Evolutionary conservation across 257 asterid genomes (phyloP).

Genomic region (Linderniella brevidens): DNA sequence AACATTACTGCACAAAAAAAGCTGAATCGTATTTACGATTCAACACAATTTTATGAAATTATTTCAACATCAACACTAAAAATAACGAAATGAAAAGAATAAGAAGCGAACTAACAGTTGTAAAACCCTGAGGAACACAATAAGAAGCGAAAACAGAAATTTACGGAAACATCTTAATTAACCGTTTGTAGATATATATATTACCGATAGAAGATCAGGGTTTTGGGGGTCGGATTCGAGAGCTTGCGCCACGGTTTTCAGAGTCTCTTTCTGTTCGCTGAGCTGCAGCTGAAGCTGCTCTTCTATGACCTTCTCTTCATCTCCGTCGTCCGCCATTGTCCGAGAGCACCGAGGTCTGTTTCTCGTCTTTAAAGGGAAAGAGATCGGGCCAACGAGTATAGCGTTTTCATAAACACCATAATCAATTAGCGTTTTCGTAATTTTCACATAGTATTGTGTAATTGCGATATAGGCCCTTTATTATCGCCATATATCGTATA

Average conservation of each 20-base stretch:
- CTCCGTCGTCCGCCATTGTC: conserved; percentile 64
- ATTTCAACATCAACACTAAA: background rate
- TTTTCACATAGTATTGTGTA: too few species aligned
- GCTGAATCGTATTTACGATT: background rate
- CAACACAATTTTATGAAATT: background rate
- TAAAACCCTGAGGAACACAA: background rate
- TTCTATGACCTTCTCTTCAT: conserved; percentile 58
- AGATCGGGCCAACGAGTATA: too few species aligned
- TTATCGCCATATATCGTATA: too few species aligned
- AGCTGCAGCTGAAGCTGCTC: conserved; percentile 59
- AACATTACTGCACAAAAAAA: background rate
- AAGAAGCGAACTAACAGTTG: too few species aligned
- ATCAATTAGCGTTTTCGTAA: too few species aligned
- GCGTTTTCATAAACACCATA: too few species aligned
- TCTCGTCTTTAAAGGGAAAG: too few species aligned
- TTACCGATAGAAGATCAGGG: conserved; percentile 55
- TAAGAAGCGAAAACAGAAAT: background rate
- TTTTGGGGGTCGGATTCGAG: conserved; percentile 53
- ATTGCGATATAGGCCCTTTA: too few species aligned
- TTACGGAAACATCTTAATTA: background rate
- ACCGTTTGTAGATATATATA: conserved; percentile 9
- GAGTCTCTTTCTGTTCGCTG: conserved; percentile 57
- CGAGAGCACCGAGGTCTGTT: background rate
- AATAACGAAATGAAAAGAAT: background rate
- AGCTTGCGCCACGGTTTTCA: conserved; percentile 49